Percentiles rank a stretch among this genome's conserved stretches.
These are phyloP conservation scores for Yarrowia porcina DNA, from an alignment of 805 yeast genomes.

Conservation along the genomic window DNA sequence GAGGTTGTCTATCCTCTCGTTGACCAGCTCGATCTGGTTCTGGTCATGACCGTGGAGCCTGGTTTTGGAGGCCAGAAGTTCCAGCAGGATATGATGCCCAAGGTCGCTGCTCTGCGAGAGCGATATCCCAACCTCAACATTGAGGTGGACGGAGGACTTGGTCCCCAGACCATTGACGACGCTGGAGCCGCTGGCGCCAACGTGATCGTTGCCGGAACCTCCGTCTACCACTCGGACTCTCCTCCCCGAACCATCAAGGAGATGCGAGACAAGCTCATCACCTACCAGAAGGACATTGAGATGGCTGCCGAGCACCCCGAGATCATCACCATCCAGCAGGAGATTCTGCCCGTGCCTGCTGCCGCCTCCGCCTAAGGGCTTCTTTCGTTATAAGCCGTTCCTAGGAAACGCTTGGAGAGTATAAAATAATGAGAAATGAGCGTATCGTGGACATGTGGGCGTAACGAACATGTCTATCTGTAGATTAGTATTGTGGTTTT, in stretches of 20 bases:
- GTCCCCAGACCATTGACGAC: constrained; percentile 72
- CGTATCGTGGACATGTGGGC: no score
- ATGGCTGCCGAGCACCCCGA: constrained; percentile 5
- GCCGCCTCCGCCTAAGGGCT: neutral
- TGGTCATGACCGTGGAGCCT: constrained; percentile 98
- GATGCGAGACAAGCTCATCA: constrained; percentile 24
- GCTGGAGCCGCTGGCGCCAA: constrained; percentile 99
- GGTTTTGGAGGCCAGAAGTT: constrained; percentile 98
- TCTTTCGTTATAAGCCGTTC: constrained; percentile 24
- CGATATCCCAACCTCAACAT: constrained; percentile 77
- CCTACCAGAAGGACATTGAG: constrained; percentile 33
- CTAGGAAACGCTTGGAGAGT: constrained; percentile 18
- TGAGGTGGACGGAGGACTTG: constrained; percentile 96
- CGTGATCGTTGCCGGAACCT: constrained; percentile 95
- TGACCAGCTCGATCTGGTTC: constrained; percentile 83
- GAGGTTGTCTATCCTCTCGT: constrained; percentile 75
- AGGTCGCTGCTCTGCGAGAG: constrained; percentile 72
- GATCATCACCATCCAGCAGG: constrained; percentile 3
- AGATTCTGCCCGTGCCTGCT: neutral
- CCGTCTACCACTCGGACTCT: constrained; percentile 80
- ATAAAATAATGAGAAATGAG: neutral
- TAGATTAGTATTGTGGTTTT: no score
- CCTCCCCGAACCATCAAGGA: constrained; percentile 68
- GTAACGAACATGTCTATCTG: no score
- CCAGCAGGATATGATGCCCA: constrained; percentile 95